Percentiles rank a stretch among this genome's conserved stretches.
Evolutionary conservation across 495 filamentous ascomycete genomes (phyloP).

Genomic region (Penicillium cataractarum): DNA sequence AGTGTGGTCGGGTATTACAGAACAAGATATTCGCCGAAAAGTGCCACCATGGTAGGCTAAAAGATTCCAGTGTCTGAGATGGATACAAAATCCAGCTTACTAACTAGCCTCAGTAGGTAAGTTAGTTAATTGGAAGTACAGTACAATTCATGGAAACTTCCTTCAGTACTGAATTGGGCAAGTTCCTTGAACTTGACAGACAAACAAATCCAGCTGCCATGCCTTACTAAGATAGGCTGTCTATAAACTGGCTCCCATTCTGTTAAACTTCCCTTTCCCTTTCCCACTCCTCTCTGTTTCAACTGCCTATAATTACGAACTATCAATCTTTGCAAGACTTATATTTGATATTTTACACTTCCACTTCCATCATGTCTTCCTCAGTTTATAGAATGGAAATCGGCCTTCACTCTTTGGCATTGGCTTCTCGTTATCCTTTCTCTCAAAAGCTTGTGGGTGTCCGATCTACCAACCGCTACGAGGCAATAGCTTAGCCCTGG

Average conservation of each 20-base stretch:
- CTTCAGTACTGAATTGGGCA: not conserved
- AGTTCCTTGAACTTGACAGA: not conserved
- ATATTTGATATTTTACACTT: not conserved
- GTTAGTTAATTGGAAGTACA: no score
- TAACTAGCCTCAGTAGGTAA: not conserved
- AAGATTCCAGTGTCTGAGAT: not conserved
- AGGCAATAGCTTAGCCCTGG: no score
- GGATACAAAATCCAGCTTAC: not conserved
- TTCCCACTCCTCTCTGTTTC: not conserved
- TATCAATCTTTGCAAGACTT: not conserved
- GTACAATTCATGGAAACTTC: not conserved
- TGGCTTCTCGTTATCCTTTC: no score
- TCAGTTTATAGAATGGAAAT: no score
- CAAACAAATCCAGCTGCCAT: not conserved
- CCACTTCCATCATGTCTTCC: not conserved
- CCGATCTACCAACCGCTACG: no score
- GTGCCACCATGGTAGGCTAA: not conserved
- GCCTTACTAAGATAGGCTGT: not conserved
- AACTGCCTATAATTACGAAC: not conserved
- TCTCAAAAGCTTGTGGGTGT: no score
- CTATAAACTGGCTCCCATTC: not conserved
- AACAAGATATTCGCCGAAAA: not conserved
- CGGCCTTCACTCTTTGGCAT: no score
- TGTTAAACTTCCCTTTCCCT: not conserved
- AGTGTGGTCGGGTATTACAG: no score